Base-by-base conservation (phyloP, 768 basidiomycete genomes). In the Cantharellus cinnabarinus region DNA sequence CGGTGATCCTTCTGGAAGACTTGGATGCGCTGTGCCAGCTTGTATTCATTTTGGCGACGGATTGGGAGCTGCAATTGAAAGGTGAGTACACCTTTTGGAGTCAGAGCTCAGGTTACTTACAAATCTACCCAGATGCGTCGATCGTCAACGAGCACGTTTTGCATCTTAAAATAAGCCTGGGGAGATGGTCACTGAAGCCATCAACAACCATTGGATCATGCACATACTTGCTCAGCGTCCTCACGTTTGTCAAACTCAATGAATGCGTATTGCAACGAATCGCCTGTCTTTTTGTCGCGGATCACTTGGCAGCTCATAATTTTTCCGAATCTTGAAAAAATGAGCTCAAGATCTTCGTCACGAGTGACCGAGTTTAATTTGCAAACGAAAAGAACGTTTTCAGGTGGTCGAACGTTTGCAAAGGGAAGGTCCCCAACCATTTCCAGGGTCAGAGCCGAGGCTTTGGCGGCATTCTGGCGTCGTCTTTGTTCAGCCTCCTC, bases 341-440 rank as follows among this genome's bases (percentile, higher is more conserved):
- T 99, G 44, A 99, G 78, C 68, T 98, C 94, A 53, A 99, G 73
- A 70, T 98, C 95, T 67, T 98, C 94, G 66, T 93, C 89, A 55
- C 85, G 76, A 37, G 95, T 98, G 20, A 95, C 93, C 29, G 88
- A 79, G 67, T 99, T 99, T 63, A 98, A 78, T 68, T 98, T 98
- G 81, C 95, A 99, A 5, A 99, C 93, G 70, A 99, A 99, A 7
- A 99, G 71, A 37, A 98, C 91, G 69, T 98, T 98, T 71, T 99
- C 95, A 0, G 95, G 95, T 0, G 95, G 95, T 50, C 91, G 80
- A 50, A 99, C 91, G 66, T 94, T 91, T 35, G 95, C 95, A 68
- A 99, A 98, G 1, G 95, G 95, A 58, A 98, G 74, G 70, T 99
- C 95, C 40, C 95, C 95, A 59, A 99, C 94, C 95, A 99, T 99